Conservation (phyloP, 768 basidiomycete species). For the Leccinellum luteum region DNA sequence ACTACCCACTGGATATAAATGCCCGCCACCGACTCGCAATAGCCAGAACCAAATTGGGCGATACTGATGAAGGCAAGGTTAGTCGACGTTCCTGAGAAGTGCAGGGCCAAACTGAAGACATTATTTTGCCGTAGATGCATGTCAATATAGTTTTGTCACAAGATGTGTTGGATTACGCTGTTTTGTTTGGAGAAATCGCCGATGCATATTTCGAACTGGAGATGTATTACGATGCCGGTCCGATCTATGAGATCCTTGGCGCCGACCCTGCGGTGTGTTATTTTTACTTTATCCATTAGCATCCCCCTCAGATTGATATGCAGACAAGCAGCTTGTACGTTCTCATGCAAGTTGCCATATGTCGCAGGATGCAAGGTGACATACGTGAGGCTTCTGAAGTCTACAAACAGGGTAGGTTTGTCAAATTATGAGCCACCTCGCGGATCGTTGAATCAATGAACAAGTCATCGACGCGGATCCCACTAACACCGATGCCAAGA, state of each 20-base stretch:
- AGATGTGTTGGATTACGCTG: slow-evolving; percentile 74
- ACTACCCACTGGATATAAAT: slow-evolving; percentile 42
- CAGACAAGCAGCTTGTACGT: slow-evolving; percentile 78
- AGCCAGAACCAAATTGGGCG: slow-evolving; percentile 75
- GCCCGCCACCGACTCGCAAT: slow-evolving; percentile 83
- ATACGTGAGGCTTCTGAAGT: slow-evolving; percentile 76
- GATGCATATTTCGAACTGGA: slow-evolving; percentile 72
- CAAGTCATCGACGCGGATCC: slow-evolving; percentile 75
- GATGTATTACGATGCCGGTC: slow-evolving; percentile 74
- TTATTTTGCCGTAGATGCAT: slow-evolving; percentile 55
- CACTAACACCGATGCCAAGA: slow-evolving; percentile 74
- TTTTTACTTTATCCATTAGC: background rate
- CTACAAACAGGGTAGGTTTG: slow-evolving; percentile 68
- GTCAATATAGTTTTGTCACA: slow-evolving; percentile 66
- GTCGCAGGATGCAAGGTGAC: slow-evolving; percentile 74
- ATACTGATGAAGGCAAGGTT: slow-evolving; percentile 81
- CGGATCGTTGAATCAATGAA: slow-evolving; percentile 19
- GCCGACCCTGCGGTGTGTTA: slow-evolving; percentile 64
- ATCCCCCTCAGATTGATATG: background rate
- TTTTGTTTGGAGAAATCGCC: slow-evolving; percentile 79
- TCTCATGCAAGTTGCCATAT: slow-evolving; percentile 76
- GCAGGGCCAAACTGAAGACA: background rate
- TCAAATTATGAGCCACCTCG: background rate
- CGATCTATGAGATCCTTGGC: slow-evolving; percentile 77
- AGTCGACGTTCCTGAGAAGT: background rate